A percentile compares a stretch with the other conserved stretches of the same genome.
phyloP scores from a whole-genome alignment of 1,284 basidiomycete species.

The Exobasidium rhododendri region DNA sequence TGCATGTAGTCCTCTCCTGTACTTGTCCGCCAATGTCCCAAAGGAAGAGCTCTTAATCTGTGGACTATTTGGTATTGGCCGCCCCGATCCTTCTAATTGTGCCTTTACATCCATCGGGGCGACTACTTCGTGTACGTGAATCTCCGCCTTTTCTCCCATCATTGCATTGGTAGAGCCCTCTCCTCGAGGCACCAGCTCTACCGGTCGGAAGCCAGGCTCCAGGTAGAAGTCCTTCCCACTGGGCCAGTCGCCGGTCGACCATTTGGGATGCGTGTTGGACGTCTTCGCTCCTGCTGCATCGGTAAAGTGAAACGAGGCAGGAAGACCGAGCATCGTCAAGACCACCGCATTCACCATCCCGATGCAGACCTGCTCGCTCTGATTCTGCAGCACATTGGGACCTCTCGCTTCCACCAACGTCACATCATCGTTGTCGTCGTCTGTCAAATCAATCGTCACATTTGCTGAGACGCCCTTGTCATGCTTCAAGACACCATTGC shows the following conservation, averaged over 20 bases:
- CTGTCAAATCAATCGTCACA: conserved; percentile 28
- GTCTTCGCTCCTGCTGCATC: conserved; percentile 24
- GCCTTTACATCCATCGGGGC: conserved; percentile 23
- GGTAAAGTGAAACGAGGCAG: conserved; percentile 24
- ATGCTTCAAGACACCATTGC: neutral
- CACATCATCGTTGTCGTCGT: conserved; percentile 21
- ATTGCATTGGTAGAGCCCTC: conserved; percentile 12
- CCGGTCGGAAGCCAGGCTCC: conserved; percentile 40
- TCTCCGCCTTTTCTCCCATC: neutral
- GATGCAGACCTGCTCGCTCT: conserved; percentile 38
- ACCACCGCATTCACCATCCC: conserved; percentile 43
- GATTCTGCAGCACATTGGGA: conserved; percentile 22
- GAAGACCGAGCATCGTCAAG: conserved; percentile 43
- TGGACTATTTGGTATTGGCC: conserved; percentile 13
- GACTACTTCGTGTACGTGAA: conserved; percentile 32
- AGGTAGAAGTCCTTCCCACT: conserved; percentile 31
- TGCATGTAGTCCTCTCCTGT: conserved; percentile 25
- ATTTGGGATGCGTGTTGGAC: conserved; percentile 25
- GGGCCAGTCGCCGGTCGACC: conserved; percentile 27
- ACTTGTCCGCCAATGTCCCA: conserved; percentile 37
- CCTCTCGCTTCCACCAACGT: conserved; percentile 16
- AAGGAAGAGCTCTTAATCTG: conserved; percentile 20
- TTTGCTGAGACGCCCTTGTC: neutral
- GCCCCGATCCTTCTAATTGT: conserved; percentile 9
- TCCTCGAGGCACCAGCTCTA: conserved; percentile 14